Percentiles rank a stretch among this genome's conserved stretches.
Evolutionary conservation across 495 filamentous ascomycete genomes (phyloP).

Genomic region (Niebla homalea): DNA sequence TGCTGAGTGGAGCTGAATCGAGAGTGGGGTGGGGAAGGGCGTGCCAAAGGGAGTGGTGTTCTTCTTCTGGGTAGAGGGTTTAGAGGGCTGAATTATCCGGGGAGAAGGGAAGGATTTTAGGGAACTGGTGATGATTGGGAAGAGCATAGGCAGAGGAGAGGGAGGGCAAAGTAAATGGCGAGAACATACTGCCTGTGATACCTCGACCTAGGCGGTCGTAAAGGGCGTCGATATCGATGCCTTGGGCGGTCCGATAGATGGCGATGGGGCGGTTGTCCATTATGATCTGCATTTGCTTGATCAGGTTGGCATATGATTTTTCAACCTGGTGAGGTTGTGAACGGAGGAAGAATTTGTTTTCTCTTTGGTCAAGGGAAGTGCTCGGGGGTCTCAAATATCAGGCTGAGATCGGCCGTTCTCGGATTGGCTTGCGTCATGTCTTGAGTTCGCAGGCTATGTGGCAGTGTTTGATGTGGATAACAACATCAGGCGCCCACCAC

Average conservation of each 20-base stretch:
- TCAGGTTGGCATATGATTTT: too few relatives aligned
- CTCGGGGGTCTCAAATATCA: too few relatives aligned
- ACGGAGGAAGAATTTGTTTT: too few relatives aligned
- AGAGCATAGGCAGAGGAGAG: neutral
- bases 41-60: neutral
- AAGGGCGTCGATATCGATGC: neutral
- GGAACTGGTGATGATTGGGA: neutral
- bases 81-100: neutral
- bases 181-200: neutral
- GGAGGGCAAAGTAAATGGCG: neutral
- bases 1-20: neutral
- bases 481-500: too few relatives aligned
- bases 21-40: neutral
- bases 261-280: neutral
- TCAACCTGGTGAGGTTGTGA: too few relatives aligned
- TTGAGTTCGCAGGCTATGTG: too few relatives aligned
- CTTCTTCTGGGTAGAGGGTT: neutral
- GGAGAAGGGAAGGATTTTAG: too few relatives aligned
- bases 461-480: too few relatives aligned
- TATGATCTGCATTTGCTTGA: neutral
- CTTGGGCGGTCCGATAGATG: neutral
- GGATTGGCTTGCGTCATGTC: too few relatives aligned
- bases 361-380: too few relatives aligned
- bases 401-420: too few relatives aligned
- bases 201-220: neutral